Conservation (phyloP, 2,329 filamentous ascomycete genomes). For the Calonectria naviculata region DNA sequence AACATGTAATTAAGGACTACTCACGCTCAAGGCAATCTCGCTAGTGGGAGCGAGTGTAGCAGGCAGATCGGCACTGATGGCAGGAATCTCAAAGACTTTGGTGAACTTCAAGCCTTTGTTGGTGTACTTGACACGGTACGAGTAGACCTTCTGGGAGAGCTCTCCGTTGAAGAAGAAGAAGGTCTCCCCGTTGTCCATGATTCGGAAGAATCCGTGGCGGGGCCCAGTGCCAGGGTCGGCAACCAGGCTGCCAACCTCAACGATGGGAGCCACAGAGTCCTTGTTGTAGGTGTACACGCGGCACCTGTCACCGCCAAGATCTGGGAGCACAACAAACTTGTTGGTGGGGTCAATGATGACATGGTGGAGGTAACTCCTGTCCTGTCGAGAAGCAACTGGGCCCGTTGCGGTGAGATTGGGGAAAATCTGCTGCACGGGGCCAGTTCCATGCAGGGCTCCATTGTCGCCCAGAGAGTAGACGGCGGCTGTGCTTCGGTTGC, state of each 20-base stretch:
- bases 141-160: slow-evolving; percentile 37
- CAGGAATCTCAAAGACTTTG: slow-evolving; percentile 36
- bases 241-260: slow-evolving; percentile 24
- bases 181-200: slow-evolving; percentile 32
- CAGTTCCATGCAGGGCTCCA: slow-evolving; percentile 28
- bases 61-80: slow-evolving; percentile 28
- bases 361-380: slow-evolving; percentile 36
- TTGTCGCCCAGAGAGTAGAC: slow-evolving; percentile 27
- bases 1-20: background rate
- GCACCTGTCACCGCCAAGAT: slow-evolving; percentile 33
- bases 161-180: slow-evolving; percentile 40
- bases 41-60: slow-evolving; percentile 33
- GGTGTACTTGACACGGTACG: slow-evolving; percentile 34
- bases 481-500: slow-evolving; percentile 27
- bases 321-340: slow-evolving; percentile 33
- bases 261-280: slow-evolving; percentile 32
- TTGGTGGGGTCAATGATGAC: slow-evolving; percentile 37
- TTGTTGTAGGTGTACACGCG: slow-evolving; percentile 36
- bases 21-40: slow-evolving; percentile 38
- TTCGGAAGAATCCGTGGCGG: slow-evolving; percentile 35
- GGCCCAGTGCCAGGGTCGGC: slow-evolving; percentile 31
- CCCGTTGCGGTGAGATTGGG: slow-evolving; percentile 32
- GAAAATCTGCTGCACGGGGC: slow-evolving; percentile 29
- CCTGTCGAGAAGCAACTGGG: slow-evolving; percentile 32
- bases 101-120: slow-evolving; percentile 25